Evolutionary conservation across 768 basidiomycete species (phyloP).

Genomic region (Gloeophyllum trabeum): DNA sequence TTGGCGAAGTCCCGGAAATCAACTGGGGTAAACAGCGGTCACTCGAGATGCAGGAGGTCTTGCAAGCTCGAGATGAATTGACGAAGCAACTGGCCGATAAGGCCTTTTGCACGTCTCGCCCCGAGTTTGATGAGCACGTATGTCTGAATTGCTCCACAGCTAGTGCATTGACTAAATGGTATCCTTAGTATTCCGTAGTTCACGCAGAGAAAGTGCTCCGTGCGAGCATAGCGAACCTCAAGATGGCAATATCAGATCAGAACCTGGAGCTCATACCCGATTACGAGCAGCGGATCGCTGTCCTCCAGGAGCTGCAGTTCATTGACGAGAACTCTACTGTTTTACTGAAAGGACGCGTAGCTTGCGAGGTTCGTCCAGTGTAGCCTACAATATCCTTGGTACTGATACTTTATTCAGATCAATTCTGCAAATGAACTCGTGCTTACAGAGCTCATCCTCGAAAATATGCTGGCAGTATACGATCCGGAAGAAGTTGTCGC

Average conservation of each 20-base stretch:
- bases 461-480: slow-evolving; percentile 84
- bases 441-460: slow-evolving; percentile 91
- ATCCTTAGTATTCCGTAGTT: slow-evolving; percentile 54
- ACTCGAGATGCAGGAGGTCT: slow-evolving; percentile 85
- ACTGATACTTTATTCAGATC: slow-evolving; percentile 46
- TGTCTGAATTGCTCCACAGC: slow-evolving; percentile 17
- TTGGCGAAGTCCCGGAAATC: slow-evolving; percentile 49
- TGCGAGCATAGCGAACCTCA: slow-evolving; percentile 66
- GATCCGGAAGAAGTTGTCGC: slow-evolving; percentile 96
- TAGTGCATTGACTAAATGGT: slow-evolving; percentile 6
- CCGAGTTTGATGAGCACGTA: slow-evolving; percentile 68
- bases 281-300: slow-evolving; percentile 88
- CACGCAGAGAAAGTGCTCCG: slow-evolving; percentile 71
- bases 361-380: slow-evolving; percentile 69
- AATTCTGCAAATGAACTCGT: slow-evolving; percentile 97
- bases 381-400: background rate
- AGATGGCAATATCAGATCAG: slow-evolving; percentile 86
- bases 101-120: slow-evolving; percentile 45
- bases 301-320: slow-evolving; percentile 84
- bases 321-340: slow-evolving; percentile 96
- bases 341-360: slow-evolving; percentile 90
- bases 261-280: slow-evolving; percentile 95
- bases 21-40: slow-evolving; percentile 77
- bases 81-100: slow-evolving; percentile 25
- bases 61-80: slow-evolving; percentile 47